These are phyloP conservation scores for Pulveroboletus ravenelii DNA, from an alignment of 768 basidiomycete genomes.

Conservation along the genomic window DNA sequence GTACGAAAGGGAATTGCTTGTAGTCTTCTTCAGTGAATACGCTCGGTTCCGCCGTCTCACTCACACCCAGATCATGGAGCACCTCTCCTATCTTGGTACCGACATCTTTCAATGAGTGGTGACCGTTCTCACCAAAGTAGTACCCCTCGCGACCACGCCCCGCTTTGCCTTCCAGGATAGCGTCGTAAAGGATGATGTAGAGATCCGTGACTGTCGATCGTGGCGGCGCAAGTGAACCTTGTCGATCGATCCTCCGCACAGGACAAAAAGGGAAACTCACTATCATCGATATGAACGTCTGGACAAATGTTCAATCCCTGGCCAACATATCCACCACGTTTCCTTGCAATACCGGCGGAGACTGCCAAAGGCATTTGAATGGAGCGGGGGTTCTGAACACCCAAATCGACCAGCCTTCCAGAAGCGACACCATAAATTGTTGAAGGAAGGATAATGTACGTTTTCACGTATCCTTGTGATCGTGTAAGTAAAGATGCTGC, in stretches of 20 bases:
- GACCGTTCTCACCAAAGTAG: conserved; percentile 52
- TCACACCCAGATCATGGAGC: conserved; percentile 15
- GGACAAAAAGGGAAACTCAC: conserved; percentile 1
- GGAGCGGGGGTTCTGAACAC: conserved; percentile 45
- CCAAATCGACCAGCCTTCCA: conserved; percentile 43
- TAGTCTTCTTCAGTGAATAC: conserved; percentile 35
- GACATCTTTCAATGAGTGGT: conserved; percentile 44
- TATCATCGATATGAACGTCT: conserved; percentile 51
- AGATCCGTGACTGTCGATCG: conserved; percentile 31
- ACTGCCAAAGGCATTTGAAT: conserved; percentile 51
- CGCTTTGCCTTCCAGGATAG: conserved; percentile 20
- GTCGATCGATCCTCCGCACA: neutral
- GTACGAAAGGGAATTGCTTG: conserved; percentile 1
- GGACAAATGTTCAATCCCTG: conserved; percentile 60
- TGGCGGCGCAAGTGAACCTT: neutral
- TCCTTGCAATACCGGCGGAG: conserved; percentile 41
- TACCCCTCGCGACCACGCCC: conserved; percentile 40
- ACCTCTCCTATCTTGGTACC: conserved; percentile 38
- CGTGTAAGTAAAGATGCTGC: neutral
- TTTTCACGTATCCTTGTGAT: conserved; percentile 16
- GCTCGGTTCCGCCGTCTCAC: conserved; percentile 31
- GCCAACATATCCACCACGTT: conserved; percentile 55
- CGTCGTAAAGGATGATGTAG: conserved; percentile 43
- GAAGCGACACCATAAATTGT: conserved; percentile 59
- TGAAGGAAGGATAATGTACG: conserved; percentile 46